phyloP scores from a whole-genome alignment of 2,329 filamentous ascomycete genomes.

The Ophiostoma sp. region DNA sequence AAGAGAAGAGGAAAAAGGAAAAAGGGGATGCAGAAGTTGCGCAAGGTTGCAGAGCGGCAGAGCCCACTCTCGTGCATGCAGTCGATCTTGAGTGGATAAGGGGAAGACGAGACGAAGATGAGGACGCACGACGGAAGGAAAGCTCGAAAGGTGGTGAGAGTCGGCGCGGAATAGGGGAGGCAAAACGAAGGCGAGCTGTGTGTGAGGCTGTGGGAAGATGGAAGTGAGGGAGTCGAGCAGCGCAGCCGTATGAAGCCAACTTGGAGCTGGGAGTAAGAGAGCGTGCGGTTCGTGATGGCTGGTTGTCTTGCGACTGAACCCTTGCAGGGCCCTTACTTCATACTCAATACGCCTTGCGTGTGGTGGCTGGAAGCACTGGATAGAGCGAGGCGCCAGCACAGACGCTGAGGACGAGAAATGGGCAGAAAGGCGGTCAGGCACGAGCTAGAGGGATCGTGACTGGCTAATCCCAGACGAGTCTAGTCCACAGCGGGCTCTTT shows the following conservation, averaged over 20 bases:
- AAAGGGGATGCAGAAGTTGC: no score
- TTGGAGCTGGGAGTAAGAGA: no score
- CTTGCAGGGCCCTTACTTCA: neutral
- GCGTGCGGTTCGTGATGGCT: no score
- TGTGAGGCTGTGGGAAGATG: neutral
- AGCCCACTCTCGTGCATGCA: conserved; percentile 13
- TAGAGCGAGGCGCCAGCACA: neutral
- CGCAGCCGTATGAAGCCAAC: neutral
- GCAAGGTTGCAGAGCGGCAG: conserved; percentile 7
- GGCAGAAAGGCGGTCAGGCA: conserved; percentile 21
- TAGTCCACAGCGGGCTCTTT: conserved; percentile 18
- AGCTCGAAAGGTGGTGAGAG: neutral
- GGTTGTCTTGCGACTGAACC: no score
- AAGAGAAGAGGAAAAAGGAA: no score
- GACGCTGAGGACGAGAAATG: neutral
- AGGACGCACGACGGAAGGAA: neutral
- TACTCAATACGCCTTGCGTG: neutral
- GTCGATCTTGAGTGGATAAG: conserved; percentile 12
- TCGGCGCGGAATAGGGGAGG: neutral
- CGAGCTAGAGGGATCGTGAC: conserved; percentile 9
- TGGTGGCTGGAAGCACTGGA: neutral
- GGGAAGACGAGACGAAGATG: conserved; percentile 19
- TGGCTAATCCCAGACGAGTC: conserved; percentile 13
- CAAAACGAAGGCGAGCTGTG: neutral
- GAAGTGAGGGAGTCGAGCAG: neutral